Base-by-base conservation (phyloP, 176 grass and related monocot species). In the Areca catechu region DNA sequence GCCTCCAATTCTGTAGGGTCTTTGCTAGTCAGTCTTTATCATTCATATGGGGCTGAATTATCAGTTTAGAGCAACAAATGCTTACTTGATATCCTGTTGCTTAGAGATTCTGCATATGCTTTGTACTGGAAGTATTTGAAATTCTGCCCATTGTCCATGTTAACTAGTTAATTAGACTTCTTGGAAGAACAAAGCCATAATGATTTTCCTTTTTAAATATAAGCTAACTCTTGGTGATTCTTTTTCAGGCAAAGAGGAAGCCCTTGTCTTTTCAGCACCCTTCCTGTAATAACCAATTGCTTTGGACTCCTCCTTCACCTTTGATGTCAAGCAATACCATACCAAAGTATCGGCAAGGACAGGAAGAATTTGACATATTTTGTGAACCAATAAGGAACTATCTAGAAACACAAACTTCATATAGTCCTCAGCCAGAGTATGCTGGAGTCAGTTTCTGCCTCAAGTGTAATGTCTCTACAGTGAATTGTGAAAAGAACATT, bases 231-330 rank as follows among this genome's bases (percentile, higher is more conserved):
- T 43, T 43, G 34, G 34, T 43, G 34, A 43, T 7, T 37, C 3
- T 18, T 69, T 59, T 72, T 49, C 71, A 97, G 92, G 86, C 86
- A 1, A 97, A 97, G 75, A 77, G 57, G 63, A 64, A 85, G 66
- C 79, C 92, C 65, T 20, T 84, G 56, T 62, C 29, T 56, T 97
- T 97, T 77, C 64, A 70, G 57, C 82, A 88, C 62, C 53, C 74
- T 64, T 85, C 66, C 0, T 37, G 58, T 53, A 68, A 90, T 57
- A 82, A 63, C 58, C 84, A 75, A 56, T 59, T 97, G 52, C 74
- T 88, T 48, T 49, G 4, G 63, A 80, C 72, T 75, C 80, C 86
- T 22, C 28, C 51, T 63, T 71, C 60, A 16, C 70, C 7, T 51
- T 24, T 80, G 56, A 61, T 18, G 59, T 47, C 72, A 55, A 54